Evolutionary conservation across 768 basidiomycete species (phyloP).

Genomic region (Roridomyces roridus): DNA sequence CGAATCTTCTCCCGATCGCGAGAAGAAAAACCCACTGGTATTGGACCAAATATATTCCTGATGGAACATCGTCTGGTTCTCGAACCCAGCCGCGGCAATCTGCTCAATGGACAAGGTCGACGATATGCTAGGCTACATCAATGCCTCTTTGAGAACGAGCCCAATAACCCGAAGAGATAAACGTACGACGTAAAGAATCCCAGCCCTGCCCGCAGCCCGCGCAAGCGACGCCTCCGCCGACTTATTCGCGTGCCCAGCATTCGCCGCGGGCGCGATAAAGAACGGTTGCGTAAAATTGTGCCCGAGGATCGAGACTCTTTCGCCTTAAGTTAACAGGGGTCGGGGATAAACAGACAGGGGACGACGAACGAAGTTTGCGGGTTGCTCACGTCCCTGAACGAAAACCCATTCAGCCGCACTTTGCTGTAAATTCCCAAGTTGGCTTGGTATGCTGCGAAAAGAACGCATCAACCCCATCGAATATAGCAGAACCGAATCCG

Average conservation of each 20-base stretch:
- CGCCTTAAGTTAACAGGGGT: neutral
- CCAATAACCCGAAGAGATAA: neutral
- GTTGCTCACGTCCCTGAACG: constrained; percentile 30
- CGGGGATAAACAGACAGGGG: neutral
- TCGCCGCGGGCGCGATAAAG: constrained; percentile 51
- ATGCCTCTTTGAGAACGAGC: neutral
- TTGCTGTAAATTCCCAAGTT: constrained; percentile 32
- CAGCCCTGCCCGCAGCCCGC: constrained; percentile 45
- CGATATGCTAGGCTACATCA: constrained; percentile 31
- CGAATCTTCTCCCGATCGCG: too few species aligned
- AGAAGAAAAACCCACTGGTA: constrained; percentile 1
- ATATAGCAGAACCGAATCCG: neutral
- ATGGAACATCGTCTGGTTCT: constrained; percentile 34
- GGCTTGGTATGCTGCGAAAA: constrained; percentile 26
- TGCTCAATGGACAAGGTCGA: constrained; percentile 32
- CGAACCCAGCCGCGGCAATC: constrained; percentile 29
- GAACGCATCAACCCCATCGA: neutral
- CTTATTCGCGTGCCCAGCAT: constrained; percentile 46
- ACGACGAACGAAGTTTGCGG: constrained; percentile 27
- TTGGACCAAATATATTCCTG: constrained; percentile 32
- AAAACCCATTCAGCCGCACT: constrained; percentile 28
- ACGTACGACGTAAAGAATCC: constrained; percentile 44
- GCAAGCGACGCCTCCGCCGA: constrained; percentile 52
- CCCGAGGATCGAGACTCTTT: constrained; percentile 32
- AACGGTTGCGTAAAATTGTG: constrained; percentile 42